Percentiles rank a stretch among this genome's conserved stretches.
These are phyloP conservation scores for Polyporus arcularius DNA, from an alignment of 768 basidiomycete species.

Conservation along the genomic window DNA sequence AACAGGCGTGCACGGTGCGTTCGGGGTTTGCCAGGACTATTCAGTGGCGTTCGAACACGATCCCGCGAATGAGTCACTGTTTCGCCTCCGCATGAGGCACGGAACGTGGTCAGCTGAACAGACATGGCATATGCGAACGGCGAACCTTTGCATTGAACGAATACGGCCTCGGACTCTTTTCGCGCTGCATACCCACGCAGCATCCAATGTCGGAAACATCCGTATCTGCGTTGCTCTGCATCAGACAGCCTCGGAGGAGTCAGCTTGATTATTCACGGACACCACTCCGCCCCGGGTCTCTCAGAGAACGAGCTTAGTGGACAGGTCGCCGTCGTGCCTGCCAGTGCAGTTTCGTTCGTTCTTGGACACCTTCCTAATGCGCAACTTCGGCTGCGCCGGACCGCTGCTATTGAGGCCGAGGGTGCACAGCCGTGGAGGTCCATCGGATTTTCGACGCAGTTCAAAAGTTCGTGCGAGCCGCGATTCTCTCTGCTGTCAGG, in stretches of 20 bases:
- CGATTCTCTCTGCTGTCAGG: not conserved
- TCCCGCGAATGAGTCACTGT: not conserved
- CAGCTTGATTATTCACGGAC: not conserved
- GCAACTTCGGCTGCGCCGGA: not conserved
- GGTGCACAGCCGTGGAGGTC: conserved; percentile 15
- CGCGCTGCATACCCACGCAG: not conserved
- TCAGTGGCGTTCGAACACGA: not conserved
- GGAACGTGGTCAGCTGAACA: not conserved
- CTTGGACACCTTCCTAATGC: conserved; percentile 14
- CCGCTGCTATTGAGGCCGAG: conserved; percentile 4
- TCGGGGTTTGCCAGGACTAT: not conserved
- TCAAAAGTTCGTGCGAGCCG: not conserved
- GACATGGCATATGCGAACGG: not conserved
- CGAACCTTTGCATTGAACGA: not conserved
- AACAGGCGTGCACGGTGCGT: not conserved
- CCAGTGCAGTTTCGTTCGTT: conserved; percentile 2
- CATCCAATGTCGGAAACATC: not conserved
- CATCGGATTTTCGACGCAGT: conserved; percentile 9
- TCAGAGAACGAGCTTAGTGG: not conserved
- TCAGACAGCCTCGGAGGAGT: not conserved
- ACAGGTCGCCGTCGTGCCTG: not conserved
- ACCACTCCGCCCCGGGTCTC: not conserved
- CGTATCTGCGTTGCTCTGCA: not conserved
- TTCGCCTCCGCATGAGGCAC: not conserved
- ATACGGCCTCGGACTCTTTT: not conserved